Evolutionary conservation across 345 rosid species (phyloP).

Genomic region (Atalantia buxifolia): DNA sequence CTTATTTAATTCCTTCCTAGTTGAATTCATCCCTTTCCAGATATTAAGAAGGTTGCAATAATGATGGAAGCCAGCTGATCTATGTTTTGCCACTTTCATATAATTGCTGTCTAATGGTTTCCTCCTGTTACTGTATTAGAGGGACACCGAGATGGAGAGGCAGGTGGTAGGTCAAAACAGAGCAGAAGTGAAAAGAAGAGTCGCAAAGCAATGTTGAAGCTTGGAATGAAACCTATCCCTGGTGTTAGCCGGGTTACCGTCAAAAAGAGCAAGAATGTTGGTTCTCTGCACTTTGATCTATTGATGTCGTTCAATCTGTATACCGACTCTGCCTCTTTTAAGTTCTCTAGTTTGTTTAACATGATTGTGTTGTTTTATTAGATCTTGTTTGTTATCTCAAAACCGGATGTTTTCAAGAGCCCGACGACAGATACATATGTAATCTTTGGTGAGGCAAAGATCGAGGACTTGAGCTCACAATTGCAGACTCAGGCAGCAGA

Average conservation of each 20-base stretch:
- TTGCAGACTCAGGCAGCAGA: conserved; percentile 3
- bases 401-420: conserved; percentile 2
- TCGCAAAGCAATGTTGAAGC: conserved; percentile 4
- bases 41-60: neutral
- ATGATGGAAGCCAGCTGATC: neutral
- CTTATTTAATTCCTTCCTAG: neutral
- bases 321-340: neutral
- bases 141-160: neutral
- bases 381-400: neutral
- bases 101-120: neutral
- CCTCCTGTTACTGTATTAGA: neutral
- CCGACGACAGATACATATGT: neutral
- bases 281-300: neutral
- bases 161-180: neutral
- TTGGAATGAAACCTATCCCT: conserved; percentile 1
- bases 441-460: neutral
- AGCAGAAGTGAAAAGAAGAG: conserved; percentile 2
- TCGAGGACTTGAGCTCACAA: conserved; percentile 1
- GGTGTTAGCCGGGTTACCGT: neutral
- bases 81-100: neutral
- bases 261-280: conserved; percentile 1
- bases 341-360: neutral
- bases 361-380: neutral
- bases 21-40: neutral
- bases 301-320: neutral